Conservation (phyloP, 148 eudicot species). For the Camellia lanceoleosa region DNA sequence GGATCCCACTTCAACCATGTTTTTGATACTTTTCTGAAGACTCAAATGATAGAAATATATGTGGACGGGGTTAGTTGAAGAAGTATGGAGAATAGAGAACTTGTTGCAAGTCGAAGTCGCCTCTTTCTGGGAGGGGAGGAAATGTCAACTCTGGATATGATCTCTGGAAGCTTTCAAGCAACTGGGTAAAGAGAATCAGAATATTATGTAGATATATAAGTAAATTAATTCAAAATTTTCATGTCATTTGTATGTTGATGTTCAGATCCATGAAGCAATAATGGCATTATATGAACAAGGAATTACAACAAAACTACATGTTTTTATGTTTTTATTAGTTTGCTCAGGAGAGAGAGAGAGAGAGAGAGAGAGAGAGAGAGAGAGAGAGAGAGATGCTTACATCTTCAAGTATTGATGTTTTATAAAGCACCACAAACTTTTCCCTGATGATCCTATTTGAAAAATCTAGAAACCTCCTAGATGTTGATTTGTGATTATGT, state of each 20-base stretch:
- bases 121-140: conserved; percentile 73
- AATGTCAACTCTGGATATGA: conserved; percentile 58
- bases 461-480: too few species aligned
- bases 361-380: not conserved
- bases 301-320: not conserved
- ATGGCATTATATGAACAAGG: not conserved
- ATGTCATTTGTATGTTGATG: not conserved
- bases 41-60: not conserved
- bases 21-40: not conserved
- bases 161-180: conserved; percentile 71
- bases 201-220: not conserved
- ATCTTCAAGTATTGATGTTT: conserved; percentile 63
- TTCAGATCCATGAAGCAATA: not conserved
- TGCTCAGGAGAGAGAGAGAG: too few species aligned
- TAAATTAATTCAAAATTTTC: not conserved
- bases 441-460: conserved; percentile 67
- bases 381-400: conserved; percentile 37
- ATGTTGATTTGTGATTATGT: too few species aligned
- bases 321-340: not conserved
- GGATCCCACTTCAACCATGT: not conserved
- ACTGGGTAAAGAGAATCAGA: conserved; percentile 31
- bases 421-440: conserved; percentile 84
- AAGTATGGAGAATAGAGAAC: conserved; percentile 79
- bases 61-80: conserved; percentile 52
- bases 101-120: conserved; percentile 60